Conservation (phyloP, 768 basidiomycete species). For the Trametes meyenii region DNA sequence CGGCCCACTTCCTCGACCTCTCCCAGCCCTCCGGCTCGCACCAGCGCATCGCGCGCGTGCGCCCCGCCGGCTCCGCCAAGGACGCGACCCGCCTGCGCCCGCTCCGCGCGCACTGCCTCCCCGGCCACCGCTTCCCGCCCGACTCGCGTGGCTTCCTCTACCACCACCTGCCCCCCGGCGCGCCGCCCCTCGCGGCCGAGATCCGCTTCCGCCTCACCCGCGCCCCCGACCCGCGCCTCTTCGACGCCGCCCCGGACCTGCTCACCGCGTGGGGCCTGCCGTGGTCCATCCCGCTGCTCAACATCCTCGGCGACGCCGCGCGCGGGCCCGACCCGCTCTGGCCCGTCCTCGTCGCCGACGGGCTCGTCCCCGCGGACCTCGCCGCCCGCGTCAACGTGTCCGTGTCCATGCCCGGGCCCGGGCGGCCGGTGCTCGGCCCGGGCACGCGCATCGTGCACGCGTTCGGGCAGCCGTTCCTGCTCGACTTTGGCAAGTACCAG, state of each 20-base stretch:
- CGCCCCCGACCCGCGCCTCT: neutral
- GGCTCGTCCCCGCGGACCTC: neutral
- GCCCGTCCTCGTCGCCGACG: neutral
- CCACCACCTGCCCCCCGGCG: neutral
- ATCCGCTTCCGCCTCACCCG: constrained; percentile 1
- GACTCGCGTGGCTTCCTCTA: neutral
- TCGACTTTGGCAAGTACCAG: neutral
- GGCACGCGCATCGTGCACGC: neutral
- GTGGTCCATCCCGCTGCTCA: neutral
- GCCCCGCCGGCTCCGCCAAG: too few species aligned
- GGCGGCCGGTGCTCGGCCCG: too few species aligned
- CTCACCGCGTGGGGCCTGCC: neutral
- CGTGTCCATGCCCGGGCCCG: neutral
- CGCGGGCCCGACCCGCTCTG: neutral
- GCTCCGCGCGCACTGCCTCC: too few species aligned
- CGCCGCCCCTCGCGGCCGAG: neutral
- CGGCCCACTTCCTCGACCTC: too few species aligned
- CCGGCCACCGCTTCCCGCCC: neutral
- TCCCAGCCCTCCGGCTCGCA: too few species aligned
- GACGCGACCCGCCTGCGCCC: too few species aligned
- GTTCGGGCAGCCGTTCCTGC: neutral
- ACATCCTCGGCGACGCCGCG: neutral
- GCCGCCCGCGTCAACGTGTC: too few species aligned
- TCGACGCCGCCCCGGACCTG: neutral
- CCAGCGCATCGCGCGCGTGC: too few species aligned